Conservation (phyloP, 192 early-diverging fungal species). For the Cetraspora pellucida region DNA sequence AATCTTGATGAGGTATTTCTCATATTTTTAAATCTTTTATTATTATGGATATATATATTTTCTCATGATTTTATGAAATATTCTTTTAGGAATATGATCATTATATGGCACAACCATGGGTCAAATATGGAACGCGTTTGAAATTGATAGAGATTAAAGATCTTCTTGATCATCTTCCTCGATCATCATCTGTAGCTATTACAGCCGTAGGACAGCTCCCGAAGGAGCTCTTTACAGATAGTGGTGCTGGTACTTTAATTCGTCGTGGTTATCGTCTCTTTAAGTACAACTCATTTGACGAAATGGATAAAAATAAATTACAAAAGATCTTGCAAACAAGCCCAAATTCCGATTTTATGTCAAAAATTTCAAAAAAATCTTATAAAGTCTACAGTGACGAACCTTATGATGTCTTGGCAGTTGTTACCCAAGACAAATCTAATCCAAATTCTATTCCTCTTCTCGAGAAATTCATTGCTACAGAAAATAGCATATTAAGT, state of each 20-base stretch:
- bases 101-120: slow-evolving; percentile 84
- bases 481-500: slow-evolving; percentile 84
- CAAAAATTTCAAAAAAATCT: slow-evolving; percentile 60
- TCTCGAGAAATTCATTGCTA: slow-evolving; percentile 89
- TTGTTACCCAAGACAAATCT: slow-evolving; percentile 62
- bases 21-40: neutral
- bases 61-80: neutral
- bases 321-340: slow-evolving; percentile 79
- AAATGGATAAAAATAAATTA: slow-evolving; percentile 80
- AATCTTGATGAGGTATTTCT: slow-evolving; percentile 89
- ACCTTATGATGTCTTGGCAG: slow-evolving; percentile 88
- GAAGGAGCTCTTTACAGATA: slow-evolving; percentile 99
- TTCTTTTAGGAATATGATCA: neutral
- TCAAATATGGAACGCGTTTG: slow-evolving; percentile 95
- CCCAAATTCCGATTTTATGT: slow-evolving; percentile 65
- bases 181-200: slow-evolving; percentile 98
- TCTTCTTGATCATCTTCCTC: slow-evolving; percentile 91
- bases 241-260: slow-evolving; percentile 96
- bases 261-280: slow-evolving; percentile 93
- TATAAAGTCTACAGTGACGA: slow-evolving; percentile 90
- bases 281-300: slow-evolving; percentile 64
- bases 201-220: slow-evolving; percentile 98
- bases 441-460: slow-evolving; percentile 56
- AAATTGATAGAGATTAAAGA: slow-evolving; percentile 98
- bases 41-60: too few species aligned